These are phyloP conservation scores for Lavandula angustifolia DNA, from an alignment of 257 asterid species.

Conservation along the genomic window DNA sequence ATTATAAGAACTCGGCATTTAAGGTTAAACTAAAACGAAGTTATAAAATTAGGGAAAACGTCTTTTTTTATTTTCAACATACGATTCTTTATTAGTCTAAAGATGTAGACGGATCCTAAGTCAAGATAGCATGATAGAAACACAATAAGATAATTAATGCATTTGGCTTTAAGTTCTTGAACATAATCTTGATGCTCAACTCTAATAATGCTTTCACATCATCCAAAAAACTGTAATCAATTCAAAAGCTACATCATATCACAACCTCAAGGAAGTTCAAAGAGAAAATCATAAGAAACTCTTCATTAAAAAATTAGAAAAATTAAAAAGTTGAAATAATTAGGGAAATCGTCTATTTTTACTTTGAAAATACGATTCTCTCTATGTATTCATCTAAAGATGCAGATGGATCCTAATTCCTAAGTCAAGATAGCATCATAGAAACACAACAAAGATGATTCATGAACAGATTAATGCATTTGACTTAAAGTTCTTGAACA, in stretches of 20 bases:
- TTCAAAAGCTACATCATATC: constrained; percentile 19
- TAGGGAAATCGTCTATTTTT: background rate
- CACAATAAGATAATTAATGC: too few species aligned
- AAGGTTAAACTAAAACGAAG: background rate
- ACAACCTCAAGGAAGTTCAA: constrained; percentile 1
- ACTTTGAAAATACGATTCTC: background rate
- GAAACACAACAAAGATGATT: background rate
- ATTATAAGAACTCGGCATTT: too few species aligned
- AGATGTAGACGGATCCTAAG: too few species aligned
- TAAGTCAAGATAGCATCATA: too few species aligned
- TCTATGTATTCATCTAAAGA: background rate
- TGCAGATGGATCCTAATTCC: too few species aligned
- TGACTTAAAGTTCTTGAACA: background rate
- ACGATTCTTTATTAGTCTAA: background rate
- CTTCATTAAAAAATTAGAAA: too few species aligned
- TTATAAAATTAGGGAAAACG: background rate
- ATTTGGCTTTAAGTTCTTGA: background rate
- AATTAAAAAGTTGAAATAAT: too few species aligned
- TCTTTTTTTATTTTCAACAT: background rate
- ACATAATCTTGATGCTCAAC: constrained; percentile 2
- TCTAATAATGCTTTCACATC: background rate
- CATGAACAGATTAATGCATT: background rate
- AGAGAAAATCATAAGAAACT: too few species aligned
- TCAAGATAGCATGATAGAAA: too few species aligned
- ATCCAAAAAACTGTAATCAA: background rate